Conservation (phyloP, 2,329 filamentous ascomycete species). For the Xylaria sp. region DNA sequence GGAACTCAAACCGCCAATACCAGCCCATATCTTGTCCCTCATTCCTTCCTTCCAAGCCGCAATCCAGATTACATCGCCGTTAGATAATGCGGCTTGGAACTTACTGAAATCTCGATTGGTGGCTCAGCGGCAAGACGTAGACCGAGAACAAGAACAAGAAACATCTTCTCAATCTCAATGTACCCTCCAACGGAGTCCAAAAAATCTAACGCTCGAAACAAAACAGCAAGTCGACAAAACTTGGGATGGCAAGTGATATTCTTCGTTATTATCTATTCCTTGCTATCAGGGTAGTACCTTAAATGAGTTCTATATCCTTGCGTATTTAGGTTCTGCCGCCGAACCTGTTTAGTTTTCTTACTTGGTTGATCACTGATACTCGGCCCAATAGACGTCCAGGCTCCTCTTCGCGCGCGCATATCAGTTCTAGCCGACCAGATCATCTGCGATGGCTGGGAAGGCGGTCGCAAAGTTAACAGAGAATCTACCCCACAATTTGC, state of each 20-base stretch:
- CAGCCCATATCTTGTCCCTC: conserved; percentile 65
- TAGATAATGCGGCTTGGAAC: conserved; percentile 74
- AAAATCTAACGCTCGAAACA: conserved; percentile 50
- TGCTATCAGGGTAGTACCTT: neutral
- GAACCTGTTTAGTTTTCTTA: neutral
- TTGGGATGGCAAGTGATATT: conserved; percentile 58
- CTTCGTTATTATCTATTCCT: neutral
- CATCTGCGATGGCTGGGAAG: conserved; percentile 68
- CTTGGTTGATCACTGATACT: neutral
- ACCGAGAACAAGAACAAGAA: conserved; percentile 51
- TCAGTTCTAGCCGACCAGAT: conserved; percentile 72
- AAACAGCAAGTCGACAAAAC: conserved; percentile 68
- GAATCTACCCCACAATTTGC: conserved; percentile 72
- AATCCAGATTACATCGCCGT: conserved; percentile 68
- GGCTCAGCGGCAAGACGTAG: conserved; percentile 68
- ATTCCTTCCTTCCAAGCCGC: conserved; percentile 78
- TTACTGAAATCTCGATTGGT: conserved; percentile 70
- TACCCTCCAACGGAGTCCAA: conserved; percentile 44
- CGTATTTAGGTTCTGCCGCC: neutral
- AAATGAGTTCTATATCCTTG: neutral
- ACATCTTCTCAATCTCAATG: conserved; percentile 40
- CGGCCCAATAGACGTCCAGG: conserved; percentile 58
- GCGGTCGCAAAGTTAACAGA: conserved; percentile 66
- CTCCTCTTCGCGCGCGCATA: conserved; percentile 68
- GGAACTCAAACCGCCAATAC: conserved; percentile 69